Percentiles rank a stretch among this genome's conserved stretches.
Conservation (phyloP, 2,329 filamentous ascomycete species). For the Nemania serpens region DNA sequence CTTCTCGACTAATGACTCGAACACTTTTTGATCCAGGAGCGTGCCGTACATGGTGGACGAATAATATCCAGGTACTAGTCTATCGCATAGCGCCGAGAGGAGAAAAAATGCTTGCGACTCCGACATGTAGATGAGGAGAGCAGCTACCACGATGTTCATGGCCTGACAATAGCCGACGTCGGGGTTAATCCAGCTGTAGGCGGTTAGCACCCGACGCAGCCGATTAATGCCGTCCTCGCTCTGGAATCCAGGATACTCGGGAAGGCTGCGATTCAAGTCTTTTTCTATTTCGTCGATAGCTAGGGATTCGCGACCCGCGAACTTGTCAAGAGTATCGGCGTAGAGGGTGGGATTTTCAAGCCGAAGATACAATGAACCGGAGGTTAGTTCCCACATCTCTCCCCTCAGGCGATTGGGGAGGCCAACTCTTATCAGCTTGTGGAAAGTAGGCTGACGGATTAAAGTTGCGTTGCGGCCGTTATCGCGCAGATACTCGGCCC, state of each 20-base stretch:
- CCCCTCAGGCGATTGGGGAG: conserved; percentile 90
- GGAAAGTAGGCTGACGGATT: conserved; percentile 94
- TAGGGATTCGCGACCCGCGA: conserved; percentile 82
- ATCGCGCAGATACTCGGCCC: conserved; percentile 94
- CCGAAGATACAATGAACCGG: conserved; percentile 85
- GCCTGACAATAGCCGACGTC: conserved; percentile 98
- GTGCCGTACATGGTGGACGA: conserved; percentile 99
- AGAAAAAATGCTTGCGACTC: conserved; percentile 95
- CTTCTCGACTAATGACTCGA: conserved; percentile 96
- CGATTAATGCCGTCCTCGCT: conserved; percentile 93
- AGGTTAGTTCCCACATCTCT: conserved; percentile 95
- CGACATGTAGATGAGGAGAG: conserved; percentile 98
- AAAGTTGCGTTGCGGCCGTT: conserved; percentile 93
- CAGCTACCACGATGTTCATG: conserved; percentile 99
- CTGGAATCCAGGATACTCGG: conserved; percentile 97
- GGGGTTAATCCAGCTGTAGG: conserved; percentile 95
- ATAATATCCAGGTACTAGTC: conserved; percentile 93
- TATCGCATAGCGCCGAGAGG: conserved; percentile 87
- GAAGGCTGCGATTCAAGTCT: conserved; percentile 92
- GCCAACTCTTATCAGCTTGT: conserved; percentile 95
- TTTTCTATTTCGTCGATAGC: conserved; percentile 99
- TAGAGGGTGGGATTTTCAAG: conserved; percentile 86
- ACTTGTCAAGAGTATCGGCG: conserved; percentile 80
- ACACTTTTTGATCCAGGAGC: conserved; percentile 93
- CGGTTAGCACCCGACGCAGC: conserved; percentile 86